Percentiles rank a stretch among this genome's conserved stretches.
phyloP scores from a whole-genome alignment of 495 filamentous ascomycete species.

The Aspergillus panamensis region DNA sequence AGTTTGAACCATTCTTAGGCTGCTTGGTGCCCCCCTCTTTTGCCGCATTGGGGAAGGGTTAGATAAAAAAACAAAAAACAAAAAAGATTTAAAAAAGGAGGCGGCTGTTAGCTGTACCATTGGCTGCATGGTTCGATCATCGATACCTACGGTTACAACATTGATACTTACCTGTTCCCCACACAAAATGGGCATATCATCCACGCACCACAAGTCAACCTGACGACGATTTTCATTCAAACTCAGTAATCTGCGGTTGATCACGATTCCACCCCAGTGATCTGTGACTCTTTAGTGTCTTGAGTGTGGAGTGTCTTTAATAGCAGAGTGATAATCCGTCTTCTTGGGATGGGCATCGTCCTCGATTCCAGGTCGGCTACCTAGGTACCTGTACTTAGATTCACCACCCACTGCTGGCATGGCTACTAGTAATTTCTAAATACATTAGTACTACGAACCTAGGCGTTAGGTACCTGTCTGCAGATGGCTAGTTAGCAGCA shows the following conservation, averaged over 20 bases:
- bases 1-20: not conserved
- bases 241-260: slow-evolving; percentile 1
- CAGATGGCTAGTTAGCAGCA: slow-evolving; percentile 1
- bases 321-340: too few relatives aligned
- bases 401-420: too few relatives aligned
- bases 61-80: not conserved
- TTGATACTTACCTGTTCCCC: slow-evolving; percentile 17
- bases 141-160: slow-evolving; percentile 11
- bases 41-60: slow-evolving; percentile 10
- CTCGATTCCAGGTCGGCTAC: too few relatives aligned
- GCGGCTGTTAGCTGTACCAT: slow-evolving; percentile 10
- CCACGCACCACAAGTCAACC: not conserved
- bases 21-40: slow-evolving; percentile 8
- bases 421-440: too few relatives aligned
- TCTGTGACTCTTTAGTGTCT: not conserved
- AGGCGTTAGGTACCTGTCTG: not conserved
- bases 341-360: too few relatives aligned
- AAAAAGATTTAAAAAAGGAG: slow-evolving; percentile 14
- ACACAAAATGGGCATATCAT: slow-evolving; percentile 11
- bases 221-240: slow-evolving; percentile 1
- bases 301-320: too few relatives aligned
- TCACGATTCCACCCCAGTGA: not conserved
- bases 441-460: not conserved
- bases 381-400: too few relatives aligned
- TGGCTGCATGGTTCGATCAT: slow-evolving; percentile 13